Base-by-base conservation (phyloP, 2,329 filamentous ascomycete species). In the Colletotrichum echinochloae region DNA sequence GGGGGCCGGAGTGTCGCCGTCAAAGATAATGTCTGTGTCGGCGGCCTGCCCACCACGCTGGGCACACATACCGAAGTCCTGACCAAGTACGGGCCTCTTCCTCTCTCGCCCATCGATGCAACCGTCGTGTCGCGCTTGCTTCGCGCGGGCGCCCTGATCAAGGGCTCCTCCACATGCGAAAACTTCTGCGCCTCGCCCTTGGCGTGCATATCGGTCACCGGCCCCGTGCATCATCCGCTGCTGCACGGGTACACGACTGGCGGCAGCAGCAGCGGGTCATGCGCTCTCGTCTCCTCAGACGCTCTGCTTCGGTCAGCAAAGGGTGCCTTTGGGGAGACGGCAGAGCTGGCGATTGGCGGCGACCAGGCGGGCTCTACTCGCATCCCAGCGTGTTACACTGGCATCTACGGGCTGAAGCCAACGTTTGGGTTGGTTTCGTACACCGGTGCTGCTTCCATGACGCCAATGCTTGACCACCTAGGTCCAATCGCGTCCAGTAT, bases 371-470 rank as follows among this genome's bases (percentile, higher is more conserved):
- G 81, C 2, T 81, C 79, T 1, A 79, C 82, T 7, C 75, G 81
- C 12, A 72, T 81, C 16, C 81, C 80, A 3, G 79, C 81, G 7
- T 73, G 79, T 0, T 82, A 80, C 72, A 78, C 76, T 55, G 81
- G 81, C 6, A 74, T 82, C 28, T 81, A 81, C 65, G 81, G 81
- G 5, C 72, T 83, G 20, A 87, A 87, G 73, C 81, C 84, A 0
- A 86, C 84, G 0, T 79, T 81, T 74, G 84, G 84, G 0, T 74
- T 87, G 3, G 78, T 86, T 4, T 84, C 85, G 1, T 86, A 85
- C 71, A 86, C 84, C 1, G 85, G 84, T 0, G 82, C 84, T 14
- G 78, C 80, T 54, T 75, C 78, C 54, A 62, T 81, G 62, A 75
- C 83, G 57, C 77, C 80, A 2, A 80, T 81, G 69, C 79, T 82